A percentile compares a stretch with the other conserved stretches of the same genome.
Evolutionary conservation across 2,329 filamentous ascomycete genomes (phyloP).

Genomic region (Aspergillus proliferans): DNA sequence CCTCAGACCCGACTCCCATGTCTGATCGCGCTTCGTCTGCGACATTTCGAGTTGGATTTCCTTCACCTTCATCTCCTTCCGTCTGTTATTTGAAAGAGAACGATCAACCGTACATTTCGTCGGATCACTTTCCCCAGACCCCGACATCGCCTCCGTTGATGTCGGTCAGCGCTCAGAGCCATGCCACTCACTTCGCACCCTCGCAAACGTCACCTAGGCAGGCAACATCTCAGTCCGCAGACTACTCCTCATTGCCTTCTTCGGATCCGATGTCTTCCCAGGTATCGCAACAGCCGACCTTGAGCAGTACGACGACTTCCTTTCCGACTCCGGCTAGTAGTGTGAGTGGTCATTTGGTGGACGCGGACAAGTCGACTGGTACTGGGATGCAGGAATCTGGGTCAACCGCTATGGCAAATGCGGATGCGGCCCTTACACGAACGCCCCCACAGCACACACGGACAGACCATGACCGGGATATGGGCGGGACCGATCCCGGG

Average conservation of each 20-base stretch:
- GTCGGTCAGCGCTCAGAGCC: constrained; percentile 44
- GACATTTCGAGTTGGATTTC: constrained; percentile 33
- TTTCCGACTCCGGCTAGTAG: constrained; percentile 44
- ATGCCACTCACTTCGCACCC: constrained; percentile 42
- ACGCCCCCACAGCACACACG: constrained; percentile 24
- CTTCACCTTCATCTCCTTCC: constrained; percentile 39
- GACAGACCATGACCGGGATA: constrained; percentile 30
- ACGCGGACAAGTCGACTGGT: constrained; percentile 26
- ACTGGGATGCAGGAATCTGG: constrained; percentile 15
- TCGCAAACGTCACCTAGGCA: constrained; percentile 41
- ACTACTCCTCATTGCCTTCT: constrained; percentile 36
- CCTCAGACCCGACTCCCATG: constrained; percentile 24
- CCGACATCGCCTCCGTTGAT: constrained; percentile 45
- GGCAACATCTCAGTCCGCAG: constrained; percentile 35
- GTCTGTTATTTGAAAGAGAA: constrained; percentile 34
- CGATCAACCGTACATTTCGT: constrained; percentile 20
- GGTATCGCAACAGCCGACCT: constrained; percentile 34
- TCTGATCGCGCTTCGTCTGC: constrained; percentile 31
- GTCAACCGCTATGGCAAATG: constrained; percentile 8
- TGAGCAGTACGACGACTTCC: constrained; percentile 33
- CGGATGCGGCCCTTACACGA: constrained; percentile 12
- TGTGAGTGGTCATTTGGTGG: constrained; percentile 33
- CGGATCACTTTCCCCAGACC: constrained; percentile 31
- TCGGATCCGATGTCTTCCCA: constrained; percentile 40
- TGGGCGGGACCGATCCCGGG: constrained; percentile 10